Evolutionary conservation across 495 filamentous ascomycete genomes (phyloP).

Genomic region (Tuber umbilicatum): DNA sequence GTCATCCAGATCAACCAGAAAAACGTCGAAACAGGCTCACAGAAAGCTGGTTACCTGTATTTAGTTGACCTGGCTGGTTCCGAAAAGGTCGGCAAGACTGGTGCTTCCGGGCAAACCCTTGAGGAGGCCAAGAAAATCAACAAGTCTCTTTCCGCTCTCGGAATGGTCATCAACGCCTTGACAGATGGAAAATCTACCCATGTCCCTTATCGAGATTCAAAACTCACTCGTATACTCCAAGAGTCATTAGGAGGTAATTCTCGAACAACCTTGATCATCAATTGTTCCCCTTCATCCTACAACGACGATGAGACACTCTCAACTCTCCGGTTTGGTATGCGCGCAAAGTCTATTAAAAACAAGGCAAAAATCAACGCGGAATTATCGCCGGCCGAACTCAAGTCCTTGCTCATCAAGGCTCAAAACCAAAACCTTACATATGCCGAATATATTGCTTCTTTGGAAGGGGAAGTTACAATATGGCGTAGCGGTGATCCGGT

Average conservation of each 20-base stretch:
- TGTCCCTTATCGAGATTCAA: conserved; percentile 95
- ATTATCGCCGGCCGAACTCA: conserved; percentile 88
- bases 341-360: conserved; percentile 98
- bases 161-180: conserved; percentile 97
- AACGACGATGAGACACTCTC: conserved; percentile 94
- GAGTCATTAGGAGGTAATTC: conserved; percentile 96
- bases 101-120: conserved; percentile 91
- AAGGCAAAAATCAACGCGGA: conserved; percentile 99
- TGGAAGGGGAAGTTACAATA: conserved; percentile 74
- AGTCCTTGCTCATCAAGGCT: conserved; percentile 80
- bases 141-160: conserved; percentile 93
- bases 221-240: conserved; percentile 93
- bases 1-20: conserved; percentile 96
- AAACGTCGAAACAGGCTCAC: conserved; percentile 92
- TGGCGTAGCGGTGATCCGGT: conserved; percentile 88
- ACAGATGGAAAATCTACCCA: conserved; percentile 98
- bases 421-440: conserved; percentile 84
- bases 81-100: conserved; percentile 98
- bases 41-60: conserved; percentile 93
- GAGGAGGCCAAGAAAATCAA: conserved; percentile 99
- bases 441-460: conserved; percentile 71
- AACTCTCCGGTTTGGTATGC: conserved; percentile 89
- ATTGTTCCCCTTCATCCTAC: conserved; percentile 96
- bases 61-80: conserved; percentile 95
- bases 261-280: conserved; percentile 93